Evolutionary conservation across 352 stramenopile species (phyloP), one percentile per base, ranked within the genome.

Genomic region (Phytopythium helicoides): DNA sequence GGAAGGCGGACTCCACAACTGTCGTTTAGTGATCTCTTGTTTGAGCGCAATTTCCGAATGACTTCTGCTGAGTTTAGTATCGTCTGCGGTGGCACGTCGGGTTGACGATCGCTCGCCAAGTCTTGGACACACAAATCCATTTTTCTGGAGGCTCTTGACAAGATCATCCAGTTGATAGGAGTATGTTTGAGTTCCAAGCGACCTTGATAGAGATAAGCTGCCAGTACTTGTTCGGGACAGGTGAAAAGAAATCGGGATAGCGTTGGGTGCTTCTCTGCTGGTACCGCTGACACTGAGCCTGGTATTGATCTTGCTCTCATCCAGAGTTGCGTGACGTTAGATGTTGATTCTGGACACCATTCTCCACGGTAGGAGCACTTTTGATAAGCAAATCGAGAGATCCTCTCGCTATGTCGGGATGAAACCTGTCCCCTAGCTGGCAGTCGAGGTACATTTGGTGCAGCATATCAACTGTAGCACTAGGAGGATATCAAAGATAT

Each of bases 361-460:
- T 69, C 56, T 8, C 55, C 45, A 3, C 45, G 38, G 33, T 62
- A 63, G 5, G 55, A 49, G 54, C 66, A 80, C 39, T 64, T 41
- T 37, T 79, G 69, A 34, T 62, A 79, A 9, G 54, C 69, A 52
- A 67, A 79, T 8, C 42, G 58, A 9, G 66, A 76, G 3, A 60
- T 50, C 16, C 58, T 60, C 18, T 66, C 57, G 34, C 58, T 42
- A n/a, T n/a, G n/a, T n/a, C n/a, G n/a, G n/a, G n/a, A n/a, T 8
- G 34, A 62, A 1, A 66, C 60, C 48, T 55, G 54, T n/a, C 70
- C 58, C 68, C 60, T 3, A 80, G 50, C 35, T 76, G 66, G n/a
- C 70, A 80, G 23, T 80, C 66, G 12, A 74, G 46, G 52, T 74
- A 80, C 11, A 70, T 57, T 39, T 75, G 62, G 8, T 65, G 62